Evolutionary conservation across 2,329 filamentous ascomycete genomes (phyloP).

Genomic region (Trichoderma atrobrunneum): DNA sequence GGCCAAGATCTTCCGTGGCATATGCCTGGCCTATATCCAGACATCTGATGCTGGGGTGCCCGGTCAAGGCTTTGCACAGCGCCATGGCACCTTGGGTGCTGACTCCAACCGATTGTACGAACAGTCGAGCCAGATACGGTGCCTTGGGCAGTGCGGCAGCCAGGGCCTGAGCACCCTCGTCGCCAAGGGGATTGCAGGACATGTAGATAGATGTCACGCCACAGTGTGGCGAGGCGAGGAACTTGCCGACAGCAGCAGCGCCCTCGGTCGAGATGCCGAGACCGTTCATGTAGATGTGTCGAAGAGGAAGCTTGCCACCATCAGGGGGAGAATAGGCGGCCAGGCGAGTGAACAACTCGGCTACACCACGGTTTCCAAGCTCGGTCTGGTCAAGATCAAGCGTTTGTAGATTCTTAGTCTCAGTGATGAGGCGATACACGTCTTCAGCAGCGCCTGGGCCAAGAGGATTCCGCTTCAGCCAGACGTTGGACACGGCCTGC

Average conservation of each 20-base stretch:
- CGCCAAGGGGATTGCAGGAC: conserved; percentile 38
- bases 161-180: conserved; percentile 32
- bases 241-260: conserved; percentile 32
- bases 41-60: conserved; percentile 35
- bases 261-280: conserved; percentile 34
- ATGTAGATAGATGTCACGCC: conserved; percentile 37
- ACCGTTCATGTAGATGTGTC: conserved; percentile 38
- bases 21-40: conserved; percentile 47
- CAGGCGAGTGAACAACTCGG: conserved; percentile 41
- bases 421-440: conserved; percentile 44
- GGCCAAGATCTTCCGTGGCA: conserved; percentile 44
- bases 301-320: conserved; percentile 31
- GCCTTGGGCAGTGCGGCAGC: conserved; percentile 33
- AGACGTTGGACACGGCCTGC: conserved; percentile 46
- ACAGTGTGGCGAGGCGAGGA: conserved; percentile 34
- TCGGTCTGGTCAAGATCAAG: conserved; percentile 54
- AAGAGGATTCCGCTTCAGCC: conserved; percentile 55
- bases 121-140: conserved; percentile 35
- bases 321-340: conserved; percentile 30
- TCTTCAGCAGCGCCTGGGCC: conserved; percentile 37
- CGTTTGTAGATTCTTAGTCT: conserved; percentile 43
- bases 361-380: conserved; percentile 46
- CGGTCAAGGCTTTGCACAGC: conserved; percentile 37
- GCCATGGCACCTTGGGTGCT: conserved; percentile 38
- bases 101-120: conserved; percentile 44